These are phyloP conservation scores for Rhizopus microsporus DNA, from an alignment of 371 early-diverging fungal species.

Conservation along the genomic window DNA sequence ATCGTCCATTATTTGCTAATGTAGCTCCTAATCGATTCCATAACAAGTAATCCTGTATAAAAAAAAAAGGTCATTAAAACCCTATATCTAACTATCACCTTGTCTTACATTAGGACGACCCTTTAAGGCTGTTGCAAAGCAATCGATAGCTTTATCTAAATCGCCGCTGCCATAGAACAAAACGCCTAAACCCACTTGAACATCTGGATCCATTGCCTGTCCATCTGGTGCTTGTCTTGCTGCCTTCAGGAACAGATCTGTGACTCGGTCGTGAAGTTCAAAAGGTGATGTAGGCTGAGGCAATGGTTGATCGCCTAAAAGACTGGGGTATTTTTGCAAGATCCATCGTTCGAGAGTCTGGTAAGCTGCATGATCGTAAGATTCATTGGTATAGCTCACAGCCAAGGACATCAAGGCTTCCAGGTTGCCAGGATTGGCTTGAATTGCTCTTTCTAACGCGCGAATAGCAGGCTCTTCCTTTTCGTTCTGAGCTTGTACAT, in stretches of 20 bases:
- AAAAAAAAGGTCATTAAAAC: not conserved
- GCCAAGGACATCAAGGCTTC: constrained; percentile 83
- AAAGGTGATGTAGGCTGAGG: constrained; percentile 43
- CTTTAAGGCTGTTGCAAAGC: constrained; percentile 91
- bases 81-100: not conserved
- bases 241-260: constrained; percentile 77
- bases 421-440: constrained; percentile 62
- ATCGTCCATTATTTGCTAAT: constrained; percentile 84
- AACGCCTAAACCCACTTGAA: constrained; percentile 94
- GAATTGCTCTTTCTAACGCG: constrained; percentile 72
- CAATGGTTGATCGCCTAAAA: constrained; percentile 17
- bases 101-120: constrained; percentile 80
- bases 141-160: constrained; percentile 94
- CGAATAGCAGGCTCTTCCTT: constrained; percentile 85
- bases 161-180: constrained; percentile 90
- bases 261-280: constrained; percentile 73
- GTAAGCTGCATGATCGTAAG: constrained; percentile 59
- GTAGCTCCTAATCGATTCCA: constrained; percentile 98
- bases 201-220: constrained; percentile 83
- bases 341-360: constrained; percentile 54
- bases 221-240: constrained; percentile 72
- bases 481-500: constrained; percentile 85
- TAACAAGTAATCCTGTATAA: constrained; percentile 81
- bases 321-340: constrained; percentile 42
- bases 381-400: constrained; percentile 95